phyloP scores from a whole-genome alignment of 164 flowering plant genomes.

The Umbilicus rupestris region DNA sequence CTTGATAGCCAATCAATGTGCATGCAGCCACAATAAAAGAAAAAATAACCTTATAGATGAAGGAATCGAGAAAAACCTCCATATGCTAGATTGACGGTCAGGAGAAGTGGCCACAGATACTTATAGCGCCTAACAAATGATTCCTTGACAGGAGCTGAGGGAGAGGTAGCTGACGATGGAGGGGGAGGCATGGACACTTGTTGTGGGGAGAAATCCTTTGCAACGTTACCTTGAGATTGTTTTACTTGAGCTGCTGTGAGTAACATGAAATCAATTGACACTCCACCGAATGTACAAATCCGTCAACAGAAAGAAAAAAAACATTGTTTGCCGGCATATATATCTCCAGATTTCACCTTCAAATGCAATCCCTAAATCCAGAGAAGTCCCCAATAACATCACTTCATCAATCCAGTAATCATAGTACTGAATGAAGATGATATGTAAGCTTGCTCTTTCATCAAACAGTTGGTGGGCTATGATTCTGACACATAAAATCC shows the following conservation, averaged over 20 bases:
- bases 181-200: neutral
- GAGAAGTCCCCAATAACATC: neutral
- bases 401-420: neutral
- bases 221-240: neutral
- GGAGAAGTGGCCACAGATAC: neutral
- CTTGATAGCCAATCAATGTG: neutral
- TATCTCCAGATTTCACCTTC: neutral
- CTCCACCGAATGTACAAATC: neutral
- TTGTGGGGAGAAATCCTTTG: neutral
- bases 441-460: neutral
- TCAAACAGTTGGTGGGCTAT: neutral
- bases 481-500: neutral
- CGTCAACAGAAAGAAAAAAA: neutral
- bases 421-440: neutral
- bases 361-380: neutral
- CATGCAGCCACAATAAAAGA: neutral
- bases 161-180: neutral
- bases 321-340: no score
- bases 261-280: neutral
- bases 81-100: neutral
- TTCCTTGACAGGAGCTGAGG: conserved; percentile 3
- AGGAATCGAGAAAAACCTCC: neutral
- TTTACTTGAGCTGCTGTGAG: neutral
- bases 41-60: neutral
- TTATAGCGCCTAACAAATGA: neutral